phyloP scores from a whole-genome alignment of 2,329 filamentous ascomycete genomes.

The Neofusicoccum parvum region DNA sequence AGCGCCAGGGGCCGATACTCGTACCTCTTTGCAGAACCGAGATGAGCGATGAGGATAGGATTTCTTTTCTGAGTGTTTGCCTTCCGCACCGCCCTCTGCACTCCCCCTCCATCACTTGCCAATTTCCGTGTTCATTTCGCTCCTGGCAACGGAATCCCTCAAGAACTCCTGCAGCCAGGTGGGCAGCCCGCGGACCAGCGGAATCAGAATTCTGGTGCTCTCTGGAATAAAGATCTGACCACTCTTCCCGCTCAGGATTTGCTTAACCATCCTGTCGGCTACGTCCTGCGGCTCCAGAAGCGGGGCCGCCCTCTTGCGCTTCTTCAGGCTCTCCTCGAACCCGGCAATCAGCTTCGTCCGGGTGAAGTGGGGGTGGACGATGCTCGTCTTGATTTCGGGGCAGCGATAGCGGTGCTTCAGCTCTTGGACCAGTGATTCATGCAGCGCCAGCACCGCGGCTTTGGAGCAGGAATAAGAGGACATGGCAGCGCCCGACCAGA shows the following conservation, averaged over 20 bases:
- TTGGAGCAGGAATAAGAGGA: slow-evolving; percentile 35
- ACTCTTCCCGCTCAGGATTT: slow-evolving; percentile 30
- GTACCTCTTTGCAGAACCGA: background rate
- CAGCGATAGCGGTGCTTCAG: slow-evolving; percentile 34
- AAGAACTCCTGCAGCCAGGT: slow-evolving; percentile 32
- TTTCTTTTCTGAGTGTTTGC: background rate
- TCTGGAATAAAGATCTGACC: slow-evolving; percentile 30
- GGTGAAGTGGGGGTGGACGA: slow-evolving; percentile 34
- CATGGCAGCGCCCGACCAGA: slow-evolving; percentile 29
- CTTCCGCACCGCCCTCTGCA: background rate
- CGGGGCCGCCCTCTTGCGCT: slow-evolving; percentile 15
- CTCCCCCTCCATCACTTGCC: background rate
- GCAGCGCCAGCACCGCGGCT: slow-evolving; percentile 32
- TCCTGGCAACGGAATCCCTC: slow-evolving; percentile 22
- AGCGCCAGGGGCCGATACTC: slow-evolving; percentile 1
- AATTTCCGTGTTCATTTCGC: background rate
- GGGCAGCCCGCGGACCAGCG: slow-evolving; percentile 33
- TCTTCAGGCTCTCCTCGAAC: slow-evolving; percentile 10
- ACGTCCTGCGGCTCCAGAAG: slow-evolving; percentile 30
- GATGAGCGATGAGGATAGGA: background rate
- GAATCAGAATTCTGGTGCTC: slow-evolving; percentile 27
- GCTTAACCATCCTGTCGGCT: slow-evolving; percentile 29
- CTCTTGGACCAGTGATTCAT: slow-evolving; percentile 43
- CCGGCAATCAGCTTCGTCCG: slow-evolving; percentile 31
- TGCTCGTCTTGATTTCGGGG: slow-evolving; percentile 31